Percentiles rank a stretch among this genome's conserved stretches.
Evolutionary conservation across 2,329 filamentous ascomycete species (phyloP).

Genomic region (Diaporthe vexans): DNA sequence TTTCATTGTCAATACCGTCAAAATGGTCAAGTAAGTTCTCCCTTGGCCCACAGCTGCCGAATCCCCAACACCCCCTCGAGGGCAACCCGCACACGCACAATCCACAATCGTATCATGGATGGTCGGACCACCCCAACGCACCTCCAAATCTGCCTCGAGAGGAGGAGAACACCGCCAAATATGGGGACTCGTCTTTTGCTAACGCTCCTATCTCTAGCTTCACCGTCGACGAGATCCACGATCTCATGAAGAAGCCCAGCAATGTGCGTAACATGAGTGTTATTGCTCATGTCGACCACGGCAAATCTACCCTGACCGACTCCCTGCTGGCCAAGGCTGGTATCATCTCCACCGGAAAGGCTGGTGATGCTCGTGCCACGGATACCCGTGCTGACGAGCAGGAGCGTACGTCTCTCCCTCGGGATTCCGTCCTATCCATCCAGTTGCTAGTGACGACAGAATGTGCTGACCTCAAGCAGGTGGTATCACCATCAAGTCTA

Average conservation of each 20-base stretch:
- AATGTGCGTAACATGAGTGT: slow-evolving; percentile 83
- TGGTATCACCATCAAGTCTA: slow-evolving; percentile 99
- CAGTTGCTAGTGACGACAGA: background rate
- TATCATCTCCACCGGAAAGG: slow-evolving; percentile 99
- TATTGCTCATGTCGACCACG: slow-evolving; percentile 99
- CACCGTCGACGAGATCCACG: slow-evolving; percentile 93
- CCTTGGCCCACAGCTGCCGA: background rate
- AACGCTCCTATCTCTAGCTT: slow-evolving; percentile 78
- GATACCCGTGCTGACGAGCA: slow-evolving; percentile 98
- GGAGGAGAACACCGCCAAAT: slow-evolving; percentile 44
- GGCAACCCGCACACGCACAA: background rate
- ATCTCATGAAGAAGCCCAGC: slow-evolving; percentile 82
- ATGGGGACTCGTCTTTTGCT: slow-evolving; percentile 56
- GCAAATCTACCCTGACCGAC: slow-evolving; percentile 99
- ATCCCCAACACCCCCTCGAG: background rate
- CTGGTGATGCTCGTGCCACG: slow-evolving; percentile 94
- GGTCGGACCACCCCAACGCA: slow-evolving; percentile 7
- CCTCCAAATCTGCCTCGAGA: background rate
- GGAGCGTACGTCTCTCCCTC: slow-evolving; percentile 71
- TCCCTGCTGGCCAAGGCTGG: slow-evolving; percentile 98
- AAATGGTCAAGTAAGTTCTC: slow-evolving; percentile 98
- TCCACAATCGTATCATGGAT: slow-evolving; percentile 7
- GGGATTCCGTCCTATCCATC: background rate
- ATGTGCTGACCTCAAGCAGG: slow-evolving; percentile 38
- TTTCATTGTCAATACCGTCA: slow-evolving; percentile 78